Percentiles rank a stretch among this genome's conserved stretches.
phyloP scores from a whole-genome alignment of 768 basidiomycete genomes.

The Chiua virens region DNA sequence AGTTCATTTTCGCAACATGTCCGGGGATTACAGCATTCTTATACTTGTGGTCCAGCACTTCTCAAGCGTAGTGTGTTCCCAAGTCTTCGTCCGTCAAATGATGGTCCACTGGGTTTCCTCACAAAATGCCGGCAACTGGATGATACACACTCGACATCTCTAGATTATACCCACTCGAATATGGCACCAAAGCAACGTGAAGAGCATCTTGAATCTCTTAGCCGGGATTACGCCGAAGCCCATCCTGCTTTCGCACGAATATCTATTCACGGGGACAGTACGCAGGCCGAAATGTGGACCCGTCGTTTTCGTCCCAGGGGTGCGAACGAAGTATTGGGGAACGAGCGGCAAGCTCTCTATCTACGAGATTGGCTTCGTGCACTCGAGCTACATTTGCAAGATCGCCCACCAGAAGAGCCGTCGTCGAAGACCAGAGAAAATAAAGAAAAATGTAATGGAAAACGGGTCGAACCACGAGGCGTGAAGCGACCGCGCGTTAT shows the following conservation, averaged over 20 bases:
- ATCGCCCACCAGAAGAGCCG: conserved; percentile 5
- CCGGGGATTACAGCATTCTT: conserved; percentile 53
- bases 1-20: conserved; percentile 55
- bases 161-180: not conserved
- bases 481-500: conserved; percentile 61
- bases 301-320: conserved; percentile 73
- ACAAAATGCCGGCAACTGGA: not conserved
- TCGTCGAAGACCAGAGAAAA: conserved; percentile 3
- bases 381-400: conserved; percentile 54
- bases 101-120: conserved; percentile 21
- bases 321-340: conserved; percentile 78
- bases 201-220: conserved; percentile 10
- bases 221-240: conserved; percentile 22
- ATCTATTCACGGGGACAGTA: conserved; percentile 18
- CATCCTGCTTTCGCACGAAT: conserved; percentile 56
- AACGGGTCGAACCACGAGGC: conserved; percentile 33
- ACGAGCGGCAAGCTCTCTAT: conserved; percentile 66
- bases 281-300: conserved; percentile 55
- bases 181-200: conserved; percentile 17
- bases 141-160: not conserved
- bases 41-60: conserved; percentile 16
- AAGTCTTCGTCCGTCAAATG: conserved; percentile 1
- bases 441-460: conserved; percentile 24
- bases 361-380: conserved; percentile 78
- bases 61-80: conserved; percentile 7